phyloP scores from a whole-genome alignment of 1,139 yeast genomes.

The Scheffersomyces parashehatae region DNA sequence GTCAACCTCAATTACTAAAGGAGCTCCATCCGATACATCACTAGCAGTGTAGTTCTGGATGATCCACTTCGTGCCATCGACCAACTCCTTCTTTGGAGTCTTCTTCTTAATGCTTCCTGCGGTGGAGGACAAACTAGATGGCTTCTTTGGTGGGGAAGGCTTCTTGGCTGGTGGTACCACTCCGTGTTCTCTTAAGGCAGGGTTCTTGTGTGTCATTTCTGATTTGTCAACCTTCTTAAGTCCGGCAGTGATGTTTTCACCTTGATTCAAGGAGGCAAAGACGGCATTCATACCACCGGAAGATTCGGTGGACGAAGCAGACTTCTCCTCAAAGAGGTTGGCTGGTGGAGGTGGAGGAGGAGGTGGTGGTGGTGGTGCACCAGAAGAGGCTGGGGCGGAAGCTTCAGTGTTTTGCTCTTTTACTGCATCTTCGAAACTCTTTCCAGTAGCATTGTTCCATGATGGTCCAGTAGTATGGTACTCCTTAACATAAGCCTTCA shows the following conservation, averaged over 20 bases:
- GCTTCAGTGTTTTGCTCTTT: slow-evolving; percentile 12
- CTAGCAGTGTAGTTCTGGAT: slow-evolving; percentile 71
- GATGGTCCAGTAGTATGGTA: slow-evolving; percentile 78
- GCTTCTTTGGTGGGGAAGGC: slow-evolving; percentile 75
- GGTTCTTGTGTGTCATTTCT: slow-evolving; percentile 94
- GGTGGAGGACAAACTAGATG: slow-evolving; percentile 49
- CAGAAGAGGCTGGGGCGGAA: slow-evolving; percentile 25
- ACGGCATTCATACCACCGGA: slow-evolving; percentile 80
- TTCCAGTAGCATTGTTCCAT: slow-evolving; percentile 61
- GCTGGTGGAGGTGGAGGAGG: slow-evolving; percentile 86
- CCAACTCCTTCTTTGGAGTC: slow-evolving; percentile 75
- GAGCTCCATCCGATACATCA: slow-evolving; percentile 40
- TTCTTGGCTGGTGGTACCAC: slow-evolving; percentile 43
- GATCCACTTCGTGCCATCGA: slow-evolving; percentile 84
- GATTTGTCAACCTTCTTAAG: slow-evolving; percentile 91
- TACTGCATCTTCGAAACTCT: slow-evolving; percentile 43
- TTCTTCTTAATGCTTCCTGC: slow-evolving; percentile 47
- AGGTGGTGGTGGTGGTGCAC: slow-evolving; percentile 35
- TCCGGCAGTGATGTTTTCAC: slow-evolving; percentile 79
- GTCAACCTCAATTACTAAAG: slow-evolving; percentile 71
- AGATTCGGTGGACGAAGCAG: slow-evolving; percentile 25
- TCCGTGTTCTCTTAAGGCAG: slow-evolving; percentile 63
- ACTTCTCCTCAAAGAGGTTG: slow-evolving; percentile 47
- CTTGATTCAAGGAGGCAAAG: slow-evolving; percentile 86
- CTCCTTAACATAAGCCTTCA: slow-evolving; percentile 72